Percentiles rank a stretch among this genome's conserved stretches.
phyloP scores from a whole-genome alignment of 2,329 filamentous ascomycete species.

The Cercospora brassicicola region DNA sequence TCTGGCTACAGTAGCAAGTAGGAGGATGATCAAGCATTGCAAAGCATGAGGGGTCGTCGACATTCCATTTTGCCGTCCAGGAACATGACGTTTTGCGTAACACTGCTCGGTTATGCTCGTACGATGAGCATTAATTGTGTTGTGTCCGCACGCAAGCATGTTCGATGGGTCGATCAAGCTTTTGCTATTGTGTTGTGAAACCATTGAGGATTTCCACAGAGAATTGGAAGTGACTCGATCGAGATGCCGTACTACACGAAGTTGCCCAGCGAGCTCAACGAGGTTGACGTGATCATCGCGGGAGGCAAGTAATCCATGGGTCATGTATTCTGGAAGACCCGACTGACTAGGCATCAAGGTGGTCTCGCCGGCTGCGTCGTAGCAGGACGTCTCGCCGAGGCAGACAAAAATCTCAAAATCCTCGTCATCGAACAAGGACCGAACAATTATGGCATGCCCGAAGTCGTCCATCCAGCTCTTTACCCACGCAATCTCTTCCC shows the following conservation, averaged over 20 bases:
- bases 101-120: not conserved
- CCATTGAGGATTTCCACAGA: not conserved
- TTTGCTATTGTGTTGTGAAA: not conserved
- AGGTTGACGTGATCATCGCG: constrained; percentile 27
- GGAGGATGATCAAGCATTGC: not conserved
- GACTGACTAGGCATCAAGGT: constrained; percentile 34
- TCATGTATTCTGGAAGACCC: too few relatives aligned
- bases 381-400: constrained; percentile 53
- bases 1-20: not conserved
- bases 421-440: constrained; percentile 57
- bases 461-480: constrained; percentile 54
- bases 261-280: constrained; percentile 18
- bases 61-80: constrained; percentile 1
- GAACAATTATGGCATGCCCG: constrained; percentile 55
- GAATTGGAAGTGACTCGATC: not conserved
- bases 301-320: not conserved
- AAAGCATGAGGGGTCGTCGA: not conserved
- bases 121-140: not conserved
- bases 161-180: not conserved
- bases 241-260: constrained; percentile 24
- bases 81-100: constrained; percentile 11
- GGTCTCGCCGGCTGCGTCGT: constrained; percentile 53
- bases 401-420: constrained; percentile 52
- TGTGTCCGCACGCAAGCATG: not conserved
- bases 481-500: constrained; percentile 53